Evolutionary conservation across 768 basidiomycete species (phyloP).

Genomic region (Tylopilus vinaceipallidus): DNA sequence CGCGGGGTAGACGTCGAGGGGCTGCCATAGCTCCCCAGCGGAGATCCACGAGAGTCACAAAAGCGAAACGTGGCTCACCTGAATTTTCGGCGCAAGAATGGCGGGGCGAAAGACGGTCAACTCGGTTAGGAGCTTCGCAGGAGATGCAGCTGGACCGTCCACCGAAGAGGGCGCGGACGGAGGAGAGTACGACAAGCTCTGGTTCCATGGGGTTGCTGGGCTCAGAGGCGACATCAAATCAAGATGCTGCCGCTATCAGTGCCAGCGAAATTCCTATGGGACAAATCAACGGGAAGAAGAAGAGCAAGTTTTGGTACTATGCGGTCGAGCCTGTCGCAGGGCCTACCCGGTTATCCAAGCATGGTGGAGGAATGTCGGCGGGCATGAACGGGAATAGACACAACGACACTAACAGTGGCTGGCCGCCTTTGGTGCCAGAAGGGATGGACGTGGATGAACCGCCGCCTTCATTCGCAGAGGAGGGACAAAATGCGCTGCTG

Average conservation of each 20-base stretch:
- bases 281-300: conserved; percentile 75
- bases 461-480: conserved; percentile 17
- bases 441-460: conserved; percentile 24
- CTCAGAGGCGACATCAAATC: conserved; percentile 29
- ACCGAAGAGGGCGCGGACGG: conserved; percentile 73
- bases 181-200: conserved; percentile 63
- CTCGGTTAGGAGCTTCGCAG: conserved; percentile 55
- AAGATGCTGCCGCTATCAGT: conserved; percentile 65
- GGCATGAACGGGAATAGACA: conserved; percentile 24
- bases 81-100: conserved; percentile 55
- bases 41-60: conserved; percentile 52
- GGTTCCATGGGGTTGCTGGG: conserved; percentile 38
- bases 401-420: conserved; percentile 7
- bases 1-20: conserved; percentile 41
- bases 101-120: conserved; percentile 75
- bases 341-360: conserved; percentile 16
- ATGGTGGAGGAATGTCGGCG: conserved; percentile 13
- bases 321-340: conserved; percentile 70
- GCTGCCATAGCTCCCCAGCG: conserved; percentile 39
- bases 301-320: conserved; percentile 87
- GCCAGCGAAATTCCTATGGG: conserved; percentile 75
- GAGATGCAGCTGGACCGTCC: conserved; percentile 54
- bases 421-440: conserved; percentile 1
- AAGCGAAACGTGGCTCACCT: conserved; percentile 51
- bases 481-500: conserved; percentile 9